A percentile compares a stretch with the other conserved stretches of the same genome.
Conservation (phyloP, 129 eudicot species). For the Flaveria robusta region DNA sequence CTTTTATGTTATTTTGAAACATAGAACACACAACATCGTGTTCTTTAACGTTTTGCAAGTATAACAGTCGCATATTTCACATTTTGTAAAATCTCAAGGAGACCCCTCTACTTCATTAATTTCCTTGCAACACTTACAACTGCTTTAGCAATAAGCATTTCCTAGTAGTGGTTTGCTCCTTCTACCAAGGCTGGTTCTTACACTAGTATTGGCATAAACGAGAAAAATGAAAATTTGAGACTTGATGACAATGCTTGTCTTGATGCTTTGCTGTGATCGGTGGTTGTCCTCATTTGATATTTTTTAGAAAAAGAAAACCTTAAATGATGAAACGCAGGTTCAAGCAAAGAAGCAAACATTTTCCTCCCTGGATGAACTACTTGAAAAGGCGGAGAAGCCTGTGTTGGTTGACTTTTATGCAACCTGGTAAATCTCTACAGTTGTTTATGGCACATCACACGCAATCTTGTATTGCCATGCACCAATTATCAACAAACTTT, state of each 20-base stretch:
- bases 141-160: background rate
- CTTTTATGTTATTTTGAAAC: background rate
- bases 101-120: background rate
- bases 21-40: background rate
- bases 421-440: conserved; percentile 60
- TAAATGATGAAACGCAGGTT: conserved; percentile 51
- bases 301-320: background rate
- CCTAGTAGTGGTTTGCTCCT: background rate
- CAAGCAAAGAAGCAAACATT: conserved; percentile 76
- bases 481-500: no score
- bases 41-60: background rate
- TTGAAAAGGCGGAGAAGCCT: conserved; percentile 80
- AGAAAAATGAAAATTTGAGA: background rate
- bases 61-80: background rate
- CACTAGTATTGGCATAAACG: background rate
- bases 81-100: background rate
- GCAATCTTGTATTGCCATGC: no score
- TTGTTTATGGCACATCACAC: no score
- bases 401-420: conserved; percentile 96
- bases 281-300: background rate
- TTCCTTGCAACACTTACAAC: background rate
- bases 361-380: conserved; percentile 75
- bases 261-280: background rate
- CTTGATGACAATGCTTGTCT: background rate
- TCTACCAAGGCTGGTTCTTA: background rate